Base-by-base conservation (phyloP, 1,284 basidiomycete species). In the Ceratobasidium sp. region DNA sequence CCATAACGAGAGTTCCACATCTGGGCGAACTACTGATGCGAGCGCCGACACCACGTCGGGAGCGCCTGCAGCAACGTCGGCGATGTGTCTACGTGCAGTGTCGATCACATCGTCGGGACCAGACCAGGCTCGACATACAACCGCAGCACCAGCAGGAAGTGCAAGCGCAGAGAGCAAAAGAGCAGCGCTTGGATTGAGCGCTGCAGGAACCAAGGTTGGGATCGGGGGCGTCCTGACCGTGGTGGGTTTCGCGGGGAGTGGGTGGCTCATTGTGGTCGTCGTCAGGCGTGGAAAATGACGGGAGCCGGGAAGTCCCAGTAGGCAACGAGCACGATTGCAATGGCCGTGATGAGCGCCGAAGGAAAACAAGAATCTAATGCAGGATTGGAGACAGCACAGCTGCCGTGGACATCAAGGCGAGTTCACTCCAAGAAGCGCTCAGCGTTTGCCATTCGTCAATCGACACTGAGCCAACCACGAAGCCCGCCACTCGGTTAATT, bases 51-150 rank as follows among this genome's bases (percentile, higher is more conserved):
- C 43, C 2, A 70, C 50, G 21, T 70, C 67, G 13, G 67, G 67
- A 18, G 67, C 67, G 7, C 67, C 67, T 3, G 67, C 44, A 9
- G 67, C 55, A 58, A 70, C 67, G 35, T 80, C 78, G 13, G 87
- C 69, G 2, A 91, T 76, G 1, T 80, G 79, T 74, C 86, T 83
- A 64, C 90, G 84, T 5, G 87, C 89, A 28, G 81, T 76, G 77
- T 92, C 90, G 69, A 91, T 80, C 61, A 79, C 77, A 49, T 87
- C 62, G 63, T 73, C 72, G 30, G 62, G 62, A n/a, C 62, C 72
- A n/a, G 55, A 58, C 72, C 62, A 73, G 30, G 44, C 21, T 26
- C 72, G 64, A 54, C 62, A 66, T 16, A 66, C 72, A n/a, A 67
- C 54, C 16, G 54, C 54, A 13, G 67, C 54, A 11, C 54, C 44